phyloP scores from a whole-genome alignment of 2,329 filamentous ascomycete species.

The Aspergillus hortae region DNA sequence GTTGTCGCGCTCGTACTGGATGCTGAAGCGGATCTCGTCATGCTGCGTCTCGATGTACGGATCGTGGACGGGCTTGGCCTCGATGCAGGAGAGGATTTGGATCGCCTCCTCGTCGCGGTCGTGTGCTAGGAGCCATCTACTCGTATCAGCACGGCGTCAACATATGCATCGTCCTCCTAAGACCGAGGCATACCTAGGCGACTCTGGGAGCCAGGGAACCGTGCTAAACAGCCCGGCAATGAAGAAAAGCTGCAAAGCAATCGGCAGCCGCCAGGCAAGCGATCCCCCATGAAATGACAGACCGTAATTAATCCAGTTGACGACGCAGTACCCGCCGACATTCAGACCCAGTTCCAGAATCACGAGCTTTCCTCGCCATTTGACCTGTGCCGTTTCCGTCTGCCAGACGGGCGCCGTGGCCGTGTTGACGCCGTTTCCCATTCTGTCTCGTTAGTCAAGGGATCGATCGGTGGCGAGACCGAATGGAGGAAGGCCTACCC shows the following conservation, averaged over 20 bases:
- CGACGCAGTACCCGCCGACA: slow-evolving; percentile 48
- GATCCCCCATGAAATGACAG: slow-evolving; percentile 45
- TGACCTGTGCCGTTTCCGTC: slow-evolving; percentile 47
- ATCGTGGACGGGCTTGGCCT: slow-evolving; percentile 43
- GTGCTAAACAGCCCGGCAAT: slow-evolving; percentile 45
- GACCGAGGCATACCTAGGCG: slow-evolving; percentile 11
- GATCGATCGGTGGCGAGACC: too few relatives aligned
- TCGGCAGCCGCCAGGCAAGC: slow-evolving; percentile 45
- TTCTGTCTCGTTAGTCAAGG: not conserved
- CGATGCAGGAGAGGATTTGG: slow-evolving; percentile 48
- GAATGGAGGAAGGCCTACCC: not conserved
- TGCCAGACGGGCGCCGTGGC: slow-evolving; percentile 51
- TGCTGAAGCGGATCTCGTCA: slow-evolving; percentile 47
- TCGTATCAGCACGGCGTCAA: not conserved
- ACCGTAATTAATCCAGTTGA: slow-evolving; percentile 53
- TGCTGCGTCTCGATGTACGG: slow-evolving; percentile 44
- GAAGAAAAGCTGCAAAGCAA: slow-evolving; percentile 51
- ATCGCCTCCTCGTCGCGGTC: slow-evolving; percentile 46
- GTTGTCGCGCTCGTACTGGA: slow-evolving; percentile 50
- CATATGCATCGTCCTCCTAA: not conserved
- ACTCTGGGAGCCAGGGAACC: slow-evolving; percentile 33
- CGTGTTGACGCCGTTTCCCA: slow-evolving; percentile 47
- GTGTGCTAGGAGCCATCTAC: slow-evolving; percentile 43
- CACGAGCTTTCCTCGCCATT: slow-evolving; percentile 45
- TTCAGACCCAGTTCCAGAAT: slow-evolving; percentile 51